Evolutionary conservation across 352 stramenopile species (phyloP), one percentile per base, ranked within the genome.

Genomic region (Phytophthora melonis): DNA sequence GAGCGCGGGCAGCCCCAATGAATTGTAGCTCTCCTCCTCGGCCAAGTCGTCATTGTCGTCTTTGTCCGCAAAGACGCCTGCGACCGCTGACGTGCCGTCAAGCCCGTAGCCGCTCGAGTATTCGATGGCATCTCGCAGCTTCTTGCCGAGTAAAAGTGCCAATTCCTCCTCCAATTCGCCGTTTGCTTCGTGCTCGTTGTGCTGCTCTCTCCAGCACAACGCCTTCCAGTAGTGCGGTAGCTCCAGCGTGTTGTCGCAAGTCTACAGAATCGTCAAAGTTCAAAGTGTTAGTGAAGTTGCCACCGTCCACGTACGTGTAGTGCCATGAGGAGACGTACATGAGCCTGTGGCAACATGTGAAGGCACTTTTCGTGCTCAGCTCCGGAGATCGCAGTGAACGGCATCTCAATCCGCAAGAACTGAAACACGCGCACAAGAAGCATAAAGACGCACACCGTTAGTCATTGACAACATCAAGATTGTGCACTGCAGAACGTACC

Each of bases 321-420:
- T 41, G 13, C 1, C 23, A 25, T 18, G 41, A 58, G 14, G n/a
- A 39, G 21, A 81, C 82, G 53, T 82, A 92, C 87, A 70, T 94
- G 87, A 30, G 87, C 84, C 41, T 94, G 87, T 5, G 87, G 85
- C 1, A 93, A 79, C 87, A 94, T 91, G 7, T 80, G 74, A 27
- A 93, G 56, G 25, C 77, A 81, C 63, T 80, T 91, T 36, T 70
- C 54, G 50, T 81, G 74, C 5, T 92, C 87, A 5, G 23, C 49
- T 4, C 72, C 62, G 3, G 85, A 83, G n/a, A 83, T 54, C 2
- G 70, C 72, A 27, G 79, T 72, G 55, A 94, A 92, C 1, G 87
- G 85, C 85, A 94, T 92, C 71, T 94, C 87, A 10, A 94, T 91
- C 30, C 84, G 83, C 10, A 94, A 69, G 41, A 94, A 94, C 87